Evolutionary conservation across 371 early-diverging fungal genomes (phyloP), one percentile per base, ranked within the genome.

Genomic region (Dichotomocladium elegans): DNA sequence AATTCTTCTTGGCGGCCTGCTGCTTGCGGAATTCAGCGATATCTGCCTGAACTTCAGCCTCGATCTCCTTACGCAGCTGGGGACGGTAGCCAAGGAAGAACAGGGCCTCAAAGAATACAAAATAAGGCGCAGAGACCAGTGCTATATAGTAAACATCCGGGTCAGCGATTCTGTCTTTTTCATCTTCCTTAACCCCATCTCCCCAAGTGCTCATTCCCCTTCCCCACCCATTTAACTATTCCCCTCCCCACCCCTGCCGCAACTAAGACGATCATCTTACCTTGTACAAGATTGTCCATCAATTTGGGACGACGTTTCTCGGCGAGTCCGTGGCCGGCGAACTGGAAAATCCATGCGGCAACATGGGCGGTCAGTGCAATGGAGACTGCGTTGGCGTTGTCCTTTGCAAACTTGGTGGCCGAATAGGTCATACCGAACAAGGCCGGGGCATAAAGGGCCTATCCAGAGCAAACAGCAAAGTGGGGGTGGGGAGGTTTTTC

Each of bases 301-400:
- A 97, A 64, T 25, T 93, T 94, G 2, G 98, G 98, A 1, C 90
- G 87, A 58, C 96, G 84, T 58, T 85, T 87, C 60, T 97, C 98
- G 25, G 77, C 84, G 19, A 91, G 68, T 41, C 88, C 89, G 55
- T 97, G 97, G 26, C 93, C 92, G 49, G 86, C 58, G 66, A 97
- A 91, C 70, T 96, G 97, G n/a, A 82, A 68, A 26, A 90, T 75
- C 98, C 98, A 97, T 17, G 87, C 68, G 43, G 64, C 27, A 24
- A 88, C 65, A 63, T 92, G 93, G 30, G 91, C 53, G 14, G 35
- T 60, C 9, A 82, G 33, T 2, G 86, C 84, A 49, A 80, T 63
- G 10, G 59, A 55, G 35, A 72, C 68, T 33, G 87, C 85, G 42
- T 81, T 63, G 1, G 79, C 69, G 22, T 72, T 68, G n/a, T 60